Evolutionary conservation across 768 basidiomycete genomes (phyloP).

Genomic region (Boletus eberwhitei): DNA sequence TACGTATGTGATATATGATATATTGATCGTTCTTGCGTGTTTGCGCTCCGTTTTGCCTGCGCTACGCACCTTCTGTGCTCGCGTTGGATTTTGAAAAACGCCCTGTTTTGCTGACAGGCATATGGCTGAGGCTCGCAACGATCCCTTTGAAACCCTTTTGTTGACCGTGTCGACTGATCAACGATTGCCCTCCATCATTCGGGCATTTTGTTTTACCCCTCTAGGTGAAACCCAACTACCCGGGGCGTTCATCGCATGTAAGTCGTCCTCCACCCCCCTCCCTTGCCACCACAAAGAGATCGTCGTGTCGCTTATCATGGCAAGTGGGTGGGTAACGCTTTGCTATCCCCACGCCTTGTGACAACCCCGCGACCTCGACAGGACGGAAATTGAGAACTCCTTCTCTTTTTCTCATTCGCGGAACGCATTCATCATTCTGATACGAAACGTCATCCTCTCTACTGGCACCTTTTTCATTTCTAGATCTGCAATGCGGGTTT

Average conservation of each 20-base stretch:
- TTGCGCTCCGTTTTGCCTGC: neutral
- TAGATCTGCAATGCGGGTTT: constrained; percentile 92
- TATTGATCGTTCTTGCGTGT: neutral
- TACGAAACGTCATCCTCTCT: neutral
- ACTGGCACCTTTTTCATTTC: neutral
- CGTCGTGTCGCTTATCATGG: neutral
- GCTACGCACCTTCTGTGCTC: no score
- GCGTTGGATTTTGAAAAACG: no score
- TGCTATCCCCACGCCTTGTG: neutral
- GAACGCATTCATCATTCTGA: neutral
- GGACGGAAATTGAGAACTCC: constrained; percentile 6
- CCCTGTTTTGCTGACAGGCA: neutral
- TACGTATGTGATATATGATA: constrained; percentile 48
- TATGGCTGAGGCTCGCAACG: neutral
- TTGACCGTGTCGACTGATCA: constrained; percentile 2
- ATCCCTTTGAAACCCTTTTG: neutral
- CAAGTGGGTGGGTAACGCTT: neutral
- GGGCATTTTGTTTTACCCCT: neutral
- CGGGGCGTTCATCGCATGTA: constrained; percentile 86
- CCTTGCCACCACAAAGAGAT: neutral
- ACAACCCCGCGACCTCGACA: neutral
- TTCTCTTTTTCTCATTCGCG: neutral
- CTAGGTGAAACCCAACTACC: constrained; percentile 85
- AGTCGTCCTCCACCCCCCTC: constrained; percentile 32
- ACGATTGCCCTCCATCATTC: neutral